phyloP scores from a whole-genome alignment of 2,329 filamentous ascomycete species.

The Penicillium sp. region DNA sequence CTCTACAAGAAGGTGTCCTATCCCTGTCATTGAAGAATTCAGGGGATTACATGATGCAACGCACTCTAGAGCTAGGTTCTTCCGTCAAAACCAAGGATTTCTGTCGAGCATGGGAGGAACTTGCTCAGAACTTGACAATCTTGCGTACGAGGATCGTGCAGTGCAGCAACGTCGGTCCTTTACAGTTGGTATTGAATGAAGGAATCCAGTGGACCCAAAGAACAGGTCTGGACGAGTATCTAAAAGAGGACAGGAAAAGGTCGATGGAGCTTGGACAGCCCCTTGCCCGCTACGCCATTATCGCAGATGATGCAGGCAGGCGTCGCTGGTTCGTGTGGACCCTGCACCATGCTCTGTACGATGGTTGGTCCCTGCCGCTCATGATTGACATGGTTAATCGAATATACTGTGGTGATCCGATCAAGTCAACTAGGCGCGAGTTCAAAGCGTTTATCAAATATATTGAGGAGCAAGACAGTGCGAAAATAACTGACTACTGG shows the following conservation, averaged over 20 bases:
- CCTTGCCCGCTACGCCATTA: too few species aligned
- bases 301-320: too few species aligned
- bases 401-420: background rate
- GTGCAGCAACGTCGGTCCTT: too few species aligned
- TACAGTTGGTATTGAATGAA: too few species aligned
- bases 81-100: background rate
- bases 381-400: background rate
- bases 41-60: background rate
- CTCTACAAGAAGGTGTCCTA: background rate
- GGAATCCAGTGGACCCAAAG: too few species aligned
- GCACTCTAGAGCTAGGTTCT: background rate
- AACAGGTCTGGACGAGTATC: too few species aligned
- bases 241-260: background rate
- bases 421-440: background rate
- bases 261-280: background rate
- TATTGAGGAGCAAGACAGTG: background rate
- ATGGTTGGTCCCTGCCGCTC: background rate
- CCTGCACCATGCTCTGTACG: background rate
- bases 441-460: background rate
- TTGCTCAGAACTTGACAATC: background rate
- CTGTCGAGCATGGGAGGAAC: background rate
- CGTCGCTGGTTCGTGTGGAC: background rate
- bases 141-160: background rate
- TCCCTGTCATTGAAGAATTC: background rate
- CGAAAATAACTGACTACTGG: background rate